Evolutionary conservation across 805 yeast genomes (phyloP), one percentile per base, ranked within the genome.

Genomic region (Lachancea mirantina): DNA sequence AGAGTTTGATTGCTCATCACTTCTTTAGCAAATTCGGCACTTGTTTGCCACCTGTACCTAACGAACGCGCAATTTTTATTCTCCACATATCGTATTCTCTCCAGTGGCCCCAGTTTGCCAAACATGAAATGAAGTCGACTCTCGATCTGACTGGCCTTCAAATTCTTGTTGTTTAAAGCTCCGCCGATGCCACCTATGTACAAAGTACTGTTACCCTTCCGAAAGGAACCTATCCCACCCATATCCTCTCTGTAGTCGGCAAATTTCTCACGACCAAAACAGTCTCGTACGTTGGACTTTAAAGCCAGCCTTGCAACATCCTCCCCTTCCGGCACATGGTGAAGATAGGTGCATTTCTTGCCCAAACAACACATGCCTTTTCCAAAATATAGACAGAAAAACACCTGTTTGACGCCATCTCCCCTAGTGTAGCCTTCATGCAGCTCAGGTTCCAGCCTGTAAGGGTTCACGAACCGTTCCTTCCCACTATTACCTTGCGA

Each of bases 11-110:
- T 78, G 23, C 79, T 73, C 95, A 89, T 84, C 1, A 95, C 95
- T 55, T 89, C 97, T 48, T 84, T 84, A 0, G 96, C 95, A 65
- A 89, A 92, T 55, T 89, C 96, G 0, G 96, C 96, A 50, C 72
- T 78, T 14, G 69, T 55, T 46, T 84, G 95, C 21, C 67, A 55
- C 36, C 65, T 66, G 50, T 63, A 89, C 1, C 82, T 78, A 5
- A 92, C 72, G 60, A 89, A 88, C 0, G 88, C 95, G 49, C 88
- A 75, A 23, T 75, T 73, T 47, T 78, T 77, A 16, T 62, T 60
- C 33, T 70, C 67, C 9, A 84, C 58, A 10, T 78, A 77, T 40
- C 79, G 66, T 17, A 83, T 67, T 35, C 76, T 68, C 27, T 74
- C 87, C 9, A 89, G 66, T 6, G 72, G 70, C 0, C 98, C 98